A percentile compares a stretch with the other conserved stretches of the same genome.
phyloP scores from a whole-genome alignment of 805 yeast species.

The Wickerhamiella azymoides region DNA sequence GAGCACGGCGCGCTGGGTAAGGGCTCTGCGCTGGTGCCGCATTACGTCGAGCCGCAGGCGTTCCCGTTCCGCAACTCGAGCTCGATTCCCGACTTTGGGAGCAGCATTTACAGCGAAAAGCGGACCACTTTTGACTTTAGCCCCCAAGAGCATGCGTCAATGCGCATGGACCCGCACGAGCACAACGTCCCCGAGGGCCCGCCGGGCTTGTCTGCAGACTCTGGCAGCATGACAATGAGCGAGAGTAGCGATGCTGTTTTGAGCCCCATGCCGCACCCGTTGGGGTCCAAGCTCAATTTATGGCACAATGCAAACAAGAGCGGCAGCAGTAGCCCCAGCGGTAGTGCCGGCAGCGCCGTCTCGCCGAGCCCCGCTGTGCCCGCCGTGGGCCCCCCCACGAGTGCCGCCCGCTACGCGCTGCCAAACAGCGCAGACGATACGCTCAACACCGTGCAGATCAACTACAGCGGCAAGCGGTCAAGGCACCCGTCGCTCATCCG shows the following conservation, averaged over 20 bases:
- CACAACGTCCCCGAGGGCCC: not conserved
- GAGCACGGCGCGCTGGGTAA: slow-evolving; percentile 9
- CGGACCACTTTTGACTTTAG: slow-evolving; percentile 1
- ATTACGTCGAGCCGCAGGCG: not conserved
- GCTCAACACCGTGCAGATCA: not conserved
- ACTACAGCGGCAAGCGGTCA: slow-evolving; percentile 1
- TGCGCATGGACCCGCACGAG: slow-evolving; percentile 9
- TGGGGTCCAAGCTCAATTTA: slow-evolving; percentile 1
- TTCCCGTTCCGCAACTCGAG: slow-evolving; percentile 5
- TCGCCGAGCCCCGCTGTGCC: not conserved
- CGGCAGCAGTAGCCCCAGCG: not conserved
- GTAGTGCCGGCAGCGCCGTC: not conserved
- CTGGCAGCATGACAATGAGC: not conserved
- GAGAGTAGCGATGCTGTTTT: slow-evolving; percentile 3
- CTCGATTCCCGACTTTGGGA: slow-evolving; percentile 1
- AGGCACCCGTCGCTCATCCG: slow-evolving; percentile 6
- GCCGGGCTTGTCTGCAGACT: slow-evolving; percentile 2
- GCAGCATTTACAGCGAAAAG: not conserved
- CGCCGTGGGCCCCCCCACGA: not conserved
- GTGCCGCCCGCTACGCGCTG: not conserved
- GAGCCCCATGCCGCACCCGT: slow-evolving; percentile 5
- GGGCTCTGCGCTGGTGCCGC: slow-evolving; percentile 7
- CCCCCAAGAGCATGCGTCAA: slow-evolving; percentile 1
- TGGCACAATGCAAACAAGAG: slow-evolving; percentile 2
- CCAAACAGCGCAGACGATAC: slow-evolving; percentile 1